Conservation (phyloP, 371 early-diverging fungal genomes). For the Mucor velutinosus region DNA sequence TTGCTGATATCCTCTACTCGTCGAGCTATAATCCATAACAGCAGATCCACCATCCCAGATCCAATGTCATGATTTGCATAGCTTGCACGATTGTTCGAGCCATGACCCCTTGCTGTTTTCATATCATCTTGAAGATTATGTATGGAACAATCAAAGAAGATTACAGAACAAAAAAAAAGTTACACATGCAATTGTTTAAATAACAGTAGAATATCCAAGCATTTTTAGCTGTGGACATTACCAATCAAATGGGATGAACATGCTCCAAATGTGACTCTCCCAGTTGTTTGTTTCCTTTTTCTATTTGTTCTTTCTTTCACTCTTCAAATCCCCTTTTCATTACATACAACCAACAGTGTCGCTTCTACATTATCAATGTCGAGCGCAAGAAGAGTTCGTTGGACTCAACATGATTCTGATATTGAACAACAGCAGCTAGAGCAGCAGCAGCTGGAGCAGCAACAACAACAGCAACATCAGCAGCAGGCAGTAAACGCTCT, state of each 20-base stretch:
- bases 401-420: slow-evolving; percentile 29
- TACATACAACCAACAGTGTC: too few relatives aligned
- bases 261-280: neutral
- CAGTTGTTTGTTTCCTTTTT: neutral
- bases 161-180: neutral
- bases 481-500: neutral
- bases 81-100: too few relatives aligned
- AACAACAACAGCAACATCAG: neutral
- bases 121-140: too few relatives aligned
- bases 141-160: neutral
- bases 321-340: neutral
- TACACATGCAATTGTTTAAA: neutral
- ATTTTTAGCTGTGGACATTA: neutral
- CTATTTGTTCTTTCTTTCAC: neutral
- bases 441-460: neutral
- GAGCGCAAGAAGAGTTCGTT: slow-evolving; percentile 32
- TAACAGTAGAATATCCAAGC: neutral
- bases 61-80: too few relatives aligned
- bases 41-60: too few relatives aligned
- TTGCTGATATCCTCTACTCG: too few relatives aligned
- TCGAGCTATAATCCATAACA: too few relatives aligned
- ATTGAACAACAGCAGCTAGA: slow-evolving; percentile 9
- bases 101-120: too few relatives aligned
- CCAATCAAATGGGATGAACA: neutral
- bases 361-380: slow-evolving; percentile 18